These are phyloP conservation scores for Acarospora socialis DNA, from an alignment of 2,329 filamentous ascomycete species.

Conservation along the genomic window DNA sequence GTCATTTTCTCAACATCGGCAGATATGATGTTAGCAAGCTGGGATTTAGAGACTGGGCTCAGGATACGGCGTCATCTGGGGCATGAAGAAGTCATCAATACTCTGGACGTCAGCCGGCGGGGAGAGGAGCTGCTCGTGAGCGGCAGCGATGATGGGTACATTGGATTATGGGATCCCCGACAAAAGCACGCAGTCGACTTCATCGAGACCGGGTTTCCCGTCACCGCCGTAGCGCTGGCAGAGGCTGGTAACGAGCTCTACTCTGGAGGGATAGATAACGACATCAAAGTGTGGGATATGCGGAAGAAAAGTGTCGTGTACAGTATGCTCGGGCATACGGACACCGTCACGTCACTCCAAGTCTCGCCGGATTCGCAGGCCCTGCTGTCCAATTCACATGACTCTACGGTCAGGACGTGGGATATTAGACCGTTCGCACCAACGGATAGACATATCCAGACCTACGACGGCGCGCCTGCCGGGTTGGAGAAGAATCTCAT, in stretches of 20 bases:
- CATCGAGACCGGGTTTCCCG: conserved; percentile 79
- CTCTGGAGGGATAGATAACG: conserved; percentile 88
- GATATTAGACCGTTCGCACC: conserved; percentile 92
- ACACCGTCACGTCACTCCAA: conserved; percentile 78
- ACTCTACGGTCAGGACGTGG: conserved; percentile 89
- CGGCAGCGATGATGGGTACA: conserved; percentile 83
- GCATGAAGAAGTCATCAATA: conserved; percentile 92
- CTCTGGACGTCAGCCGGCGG: conserved; percentile 72
- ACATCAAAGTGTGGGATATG: conserved; percentile 93
- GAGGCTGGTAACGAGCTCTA: conserved; percentile 94
- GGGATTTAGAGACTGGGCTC: conserved; percentile 85
- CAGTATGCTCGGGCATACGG: conserved; percentile 74
- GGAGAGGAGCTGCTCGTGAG: conserved; percentile 85
- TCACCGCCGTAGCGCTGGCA: conserved; percentile 81
- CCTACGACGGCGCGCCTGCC: conserved; percentile 79
- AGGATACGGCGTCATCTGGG: conserved; percentile 84
- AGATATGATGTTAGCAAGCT: conserved; percentile 84
- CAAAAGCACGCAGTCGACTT: conserved; percentile 79
- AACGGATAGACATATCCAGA: conserved; percentile 67
- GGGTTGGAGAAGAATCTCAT: conserved; percentile 88
- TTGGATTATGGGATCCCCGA: conserved; percentile 91
- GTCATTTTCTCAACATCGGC: conserved; percentile 86
- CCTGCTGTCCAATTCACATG: conserved; percentile 81
- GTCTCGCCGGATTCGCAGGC: conserved; percentile 90
- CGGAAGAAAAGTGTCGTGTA: conserved; percentile 83